Percentiles rank a stretch among this genome's conserved stretches.
These are phyloP conservation scores for Dentipellis fragilis DNA, from an alignment of 768 basidiomycete genomes.

Conservation along the genomic window DNA sequence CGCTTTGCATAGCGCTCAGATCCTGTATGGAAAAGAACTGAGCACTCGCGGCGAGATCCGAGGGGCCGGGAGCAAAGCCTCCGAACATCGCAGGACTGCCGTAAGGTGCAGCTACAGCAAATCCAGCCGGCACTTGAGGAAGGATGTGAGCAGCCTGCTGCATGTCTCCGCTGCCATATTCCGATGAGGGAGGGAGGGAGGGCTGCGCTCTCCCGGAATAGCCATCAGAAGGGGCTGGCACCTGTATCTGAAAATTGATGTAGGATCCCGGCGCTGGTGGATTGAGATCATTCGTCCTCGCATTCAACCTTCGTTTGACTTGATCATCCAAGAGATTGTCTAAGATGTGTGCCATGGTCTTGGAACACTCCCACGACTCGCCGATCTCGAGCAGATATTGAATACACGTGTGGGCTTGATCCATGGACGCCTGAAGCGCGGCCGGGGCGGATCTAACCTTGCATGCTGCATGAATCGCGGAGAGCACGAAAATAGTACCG, in stretches of 20 bases:
- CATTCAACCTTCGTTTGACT: not conserved
- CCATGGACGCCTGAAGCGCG: constrained; percentile 1
- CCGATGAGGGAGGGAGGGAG: no score
- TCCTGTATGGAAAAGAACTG: no score
- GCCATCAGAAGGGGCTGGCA: no score
- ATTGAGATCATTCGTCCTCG: not conserved
- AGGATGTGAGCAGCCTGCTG: no score
- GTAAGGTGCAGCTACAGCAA: no score
- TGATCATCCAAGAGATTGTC: constrained; percentile 9
- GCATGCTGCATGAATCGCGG: constrained; percentile 12
- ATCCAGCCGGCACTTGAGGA: no score
- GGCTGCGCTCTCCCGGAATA: no score
- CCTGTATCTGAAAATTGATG: not conserved
- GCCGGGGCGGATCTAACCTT: constrained; percentile 8
- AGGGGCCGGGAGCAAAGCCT: no score
- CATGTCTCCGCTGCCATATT: no score
- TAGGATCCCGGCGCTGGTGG: not conserved
- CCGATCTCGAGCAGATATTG: constrained; percentile 10
- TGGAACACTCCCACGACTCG: constrained; percentile 9
- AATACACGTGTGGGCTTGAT: constrained; percentile 3
- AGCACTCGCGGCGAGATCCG: no score
- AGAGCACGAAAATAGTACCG: constrained; percentile 13
- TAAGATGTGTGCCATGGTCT: constrained; percentile 8
- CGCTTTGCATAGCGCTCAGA: no score
- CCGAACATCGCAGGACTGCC: no score